phyloP scores from a whole-genome alignment of 306 rosid species.

The Ochetophila trinervis region DNA sequence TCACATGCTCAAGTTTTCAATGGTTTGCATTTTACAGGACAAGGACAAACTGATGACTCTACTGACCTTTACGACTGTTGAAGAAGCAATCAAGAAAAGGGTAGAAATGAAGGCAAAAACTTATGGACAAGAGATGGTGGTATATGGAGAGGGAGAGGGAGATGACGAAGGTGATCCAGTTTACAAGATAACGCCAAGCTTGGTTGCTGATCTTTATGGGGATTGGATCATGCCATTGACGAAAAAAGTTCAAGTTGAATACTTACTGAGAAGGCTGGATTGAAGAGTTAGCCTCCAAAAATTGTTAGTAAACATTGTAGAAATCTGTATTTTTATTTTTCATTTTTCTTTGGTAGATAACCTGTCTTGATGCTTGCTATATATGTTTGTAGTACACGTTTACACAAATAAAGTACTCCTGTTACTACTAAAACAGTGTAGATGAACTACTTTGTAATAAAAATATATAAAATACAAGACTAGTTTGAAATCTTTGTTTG shows the following conservation, averaged over 20 bases:
- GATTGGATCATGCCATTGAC: slow-evolving; percentile 99
- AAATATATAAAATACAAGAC: no score
- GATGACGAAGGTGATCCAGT: slow-evolving; percentile 40
- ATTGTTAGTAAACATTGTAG: not conserved
- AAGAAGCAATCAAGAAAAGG: slow-evolving; percentile 63
- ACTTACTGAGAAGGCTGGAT: slow-evolving; percentile 78
- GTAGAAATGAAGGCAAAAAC: slow-evolving; percentile 74
- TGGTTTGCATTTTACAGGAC: slow-evolving; percentile 52
- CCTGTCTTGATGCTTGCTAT: not conserved
- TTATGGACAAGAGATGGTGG: slow-evolving; percentile 70
- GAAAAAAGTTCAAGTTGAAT: slow-evolving; percentile 87
- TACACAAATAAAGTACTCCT: no score
- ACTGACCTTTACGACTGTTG: slow-evolving; percentile 71
- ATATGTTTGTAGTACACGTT: no score
- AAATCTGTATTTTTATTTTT: no score
- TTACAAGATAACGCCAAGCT: slow-evolving; percentile 70
- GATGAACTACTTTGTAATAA: no score
- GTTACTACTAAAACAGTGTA: no score
- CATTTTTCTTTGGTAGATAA: no score
- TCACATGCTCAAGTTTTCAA: slow-evolving; percentile 5
- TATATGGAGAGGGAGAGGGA: slow-evolving; percentile 43
- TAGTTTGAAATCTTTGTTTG: no score
- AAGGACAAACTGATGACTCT: slow-evolving; percentile 64
- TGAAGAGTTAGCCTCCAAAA: slow-evolving; percentile 26
- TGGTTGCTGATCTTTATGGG: slow-evolving; percentile 82